phyloP scores from a whole-genome alignment of 257 asterid genomes.

The Nicotiana paniculata region DNA sequence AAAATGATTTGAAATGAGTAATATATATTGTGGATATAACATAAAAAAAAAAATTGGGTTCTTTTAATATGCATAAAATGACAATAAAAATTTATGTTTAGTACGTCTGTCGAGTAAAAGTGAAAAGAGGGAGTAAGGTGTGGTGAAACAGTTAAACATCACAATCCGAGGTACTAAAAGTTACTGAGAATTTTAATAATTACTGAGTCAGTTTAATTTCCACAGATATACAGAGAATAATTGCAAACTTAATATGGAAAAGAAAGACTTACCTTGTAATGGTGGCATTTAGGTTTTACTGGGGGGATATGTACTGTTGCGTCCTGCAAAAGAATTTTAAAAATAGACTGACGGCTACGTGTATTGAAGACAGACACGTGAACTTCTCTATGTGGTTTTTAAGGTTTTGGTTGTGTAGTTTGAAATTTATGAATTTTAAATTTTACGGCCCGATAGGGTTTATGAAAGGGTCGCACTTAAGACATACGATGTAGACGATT shows the following conservation, averaged over 20 bases:
- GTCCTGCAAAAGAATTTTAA: constrained; percentile 10
- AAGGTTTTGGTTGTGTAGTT: no score
- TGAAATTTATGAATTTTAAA: no score
- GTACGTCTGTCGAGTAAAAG: no score
- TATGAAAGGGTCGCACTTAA: no score
- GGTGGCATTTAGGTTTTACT: neutral
- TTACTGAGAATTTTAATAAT: neutral
- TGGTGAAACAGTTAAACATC: constrained; percentile 45
- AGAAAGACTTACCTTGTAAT: constrained; percentile 1
- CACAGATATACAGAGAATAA: neutral
- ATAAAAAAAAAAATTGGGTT: no score
- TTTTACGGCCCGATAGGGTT: no score
- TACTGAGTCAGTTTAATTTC: neutral
- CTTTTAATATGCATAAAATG: no score
- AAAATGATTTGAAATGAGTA: no score
- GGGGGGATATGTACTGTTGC: neutral
- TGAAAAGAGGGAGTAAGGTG: neutral
- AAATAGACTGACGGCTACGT: neutral
- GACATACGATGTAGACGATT: no score
- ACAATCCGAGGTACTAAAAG: constrained; percentile 35
- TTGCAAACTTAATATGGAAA: constrained; percentile 7
- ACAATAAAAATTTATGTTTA: no score
- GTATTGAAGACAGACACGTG: neutral
- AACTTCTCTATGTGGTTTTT: neutral
- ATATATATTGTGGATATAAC: no score